Conservation (phyloP, 202 grass and related monocot species). For the Zizania palustris region DNA sequence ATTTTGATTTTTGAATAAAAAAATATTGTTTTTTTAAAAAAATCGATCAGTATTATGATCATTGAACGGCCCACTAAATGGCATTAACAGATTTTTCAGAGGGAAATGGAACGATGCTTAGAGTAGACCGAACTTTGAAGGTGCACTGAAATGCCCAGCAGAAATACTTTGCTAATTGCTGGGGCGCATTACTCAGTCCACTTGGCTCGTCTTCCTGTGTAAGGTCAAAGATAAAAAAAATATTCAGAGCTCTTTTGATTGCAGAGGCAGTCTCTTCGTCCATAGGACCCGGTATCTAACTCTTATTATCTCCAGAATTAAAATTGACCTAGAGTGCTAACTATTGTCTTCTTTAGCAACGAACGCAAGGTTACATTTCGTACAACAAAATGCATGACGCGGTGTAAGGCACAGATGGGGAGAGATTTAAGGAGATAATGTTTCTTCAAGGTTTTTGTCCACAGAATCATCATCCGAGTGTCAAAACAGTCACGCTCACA, state of each 20-base stretch:
- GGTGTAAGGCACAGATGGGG: constrained; percentile 3
- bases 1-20: too few species aligned
- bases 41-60: too few species aligned
- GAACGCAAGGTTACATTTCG: constrained; percentile 37
- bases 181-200: not conserved
- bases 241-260: not conserved
- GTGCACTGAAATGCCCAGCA: not conserved
- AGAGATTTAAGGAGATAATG: not conserved
- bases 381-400: constrained; percentile 29
- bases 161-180: not conserved
- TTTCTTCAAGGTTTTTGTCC: constrained; percentile 25
- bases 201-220: not conserved
- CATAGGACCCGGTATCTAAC: not conserved
- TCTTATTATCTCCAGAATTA: constrained; percentile 16
- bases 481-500: constrained; percentile 19
- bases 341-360: not conserved
- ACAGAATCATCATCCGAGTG: constrained; percentile 36
- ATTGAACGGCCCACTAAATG: too few species aligned
- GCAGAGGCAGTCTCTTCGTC: not conserved
- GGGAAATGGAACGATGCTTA: too few species aligned
- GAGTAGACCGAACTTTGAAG: too few species aligned
- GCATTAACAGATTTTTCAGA: too few species aligned
- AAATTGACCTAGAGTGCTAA: constrained; percentile 27
- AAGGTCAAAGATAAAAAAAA: not conserved
- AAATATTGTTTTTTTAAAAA: too few species aligned